phyloP scores from a whole-genome alignment of 257 asterid genomes.

The Eustoma russellianum region DNA sequence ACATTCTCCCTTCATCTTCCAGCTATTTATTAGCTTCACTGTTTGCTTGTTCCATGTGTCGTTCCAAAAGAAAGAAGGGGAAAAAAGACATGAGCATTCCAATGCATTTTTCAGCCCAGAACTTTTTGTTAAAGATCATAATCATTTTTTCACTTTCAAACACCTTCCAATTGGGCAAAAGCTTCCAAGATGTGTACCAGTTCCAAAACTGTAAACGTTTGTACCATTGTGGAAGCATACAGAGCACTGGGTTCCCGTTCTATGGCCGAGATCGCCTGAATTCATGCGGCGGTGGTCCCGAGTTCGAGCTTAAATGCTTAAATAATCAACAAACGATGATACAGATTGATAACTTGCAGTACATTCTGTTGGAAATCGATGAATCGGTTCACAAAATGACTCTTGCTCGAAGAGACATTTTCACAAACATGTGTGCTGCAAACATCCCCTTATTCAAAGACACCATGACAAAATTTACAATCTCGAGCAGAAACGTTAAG shows the following conservation, averaged over 20 bases:
- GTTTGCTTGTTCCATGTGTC: too few relatives aligned
- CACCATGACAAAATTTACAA: neutral
- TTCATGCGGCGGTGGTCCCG: constrained; percentile 3
- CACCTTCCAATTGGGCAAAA: too few relatives aligned
- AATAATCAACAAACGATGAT: neutral
- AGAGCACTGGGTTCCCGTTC: constrained; percentile 1
- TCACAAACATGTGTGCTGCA: neutral
- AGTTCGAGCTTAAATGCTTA: neutral
- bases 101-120: too few relatives aligned
- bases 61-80: too few relatives aligned
- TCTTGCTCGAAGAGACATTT: neutral
- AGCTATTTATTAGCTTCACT: too few relatives aligned
- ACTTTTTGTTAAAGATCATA: too few relatives aligned
- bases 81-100: too few relatives aligned
- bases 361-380: constrained; percentile 2
- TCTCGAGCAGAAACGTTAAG: too few relatives aligned
- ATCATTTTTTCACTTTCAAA: too few relatives aligned
- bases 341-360: neutral
- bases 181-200: too few relatives aligned
- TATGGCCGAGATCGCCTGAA: constrained; percentile 5
- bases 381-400: neutral
- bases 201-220: constrained; percentile 1
- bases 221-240: constrained; percentile 9
- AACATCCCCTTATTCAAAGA: neutral
- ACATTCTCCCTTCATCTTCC: too few relatives aligned